phyloP scores from a whole-genome alignment of 495 filamentous ascomycete genomes.

The Trichoderma reesei region DNA sequence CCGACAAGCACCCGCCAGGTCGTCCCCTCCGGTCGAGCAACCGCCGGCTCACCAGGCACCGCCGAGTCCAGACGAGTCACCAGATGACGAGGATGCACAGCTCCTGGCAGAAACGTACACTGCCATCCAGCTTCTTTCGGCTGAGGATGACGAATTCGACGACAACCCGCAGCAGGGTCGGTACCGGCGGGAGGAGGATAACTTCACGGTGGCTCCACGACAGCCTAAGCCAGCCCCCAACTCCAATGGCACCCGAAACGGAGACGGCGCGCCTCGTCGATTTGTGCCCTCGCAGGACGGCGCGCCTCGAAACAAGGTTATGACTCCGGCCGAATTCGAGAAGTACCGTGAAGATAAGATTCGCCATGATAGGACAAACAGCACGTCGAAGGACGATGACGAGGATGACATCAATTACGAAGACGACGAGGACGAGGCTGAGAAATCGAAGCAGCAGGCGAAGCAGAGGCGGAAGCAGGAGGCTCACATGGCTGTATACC shows the following conservation, averaged over 20 bases:
- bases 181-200: conserved; percentile 10
- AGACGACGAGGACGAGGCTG: conserved; percentile 78
- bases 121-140: conserved; percentile 35
- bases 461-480: conserved; percentile 81
- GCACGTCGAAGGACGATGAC: conserved; percentile 35
- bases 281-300: conserved; percentile 29
- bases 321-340: conserved; percentile 85
- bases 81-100: conserved; percentile 59
- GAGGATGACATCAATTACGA: conserved; percentile 51
- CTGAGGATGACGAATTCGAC: conserved; percentile 2
- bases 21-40: background rate
- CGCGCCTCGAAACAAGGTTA: conserved; percentile 56
- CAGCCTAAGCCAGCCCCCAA: background rate
- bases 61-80: background rate
- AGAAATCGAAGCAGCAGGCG: conserved; percentile 60
- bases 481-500: conserved; percentile 80
- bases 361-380: conserved; percentile 29
- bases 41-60: background rate
- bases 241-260: background rate
- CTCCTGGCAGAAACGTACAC: conserved; percentile 54
- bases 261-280: conserved; percentile 35
- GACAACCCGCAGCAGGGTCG: background rate
- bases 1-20: background rate
- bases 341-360: conserved; percentile 73
- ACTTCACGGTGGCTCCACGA: conserved; percentile 7